Base-by-base conservation (phyloP, 306 rosid species). In the Sicyos edulis region DNA sequence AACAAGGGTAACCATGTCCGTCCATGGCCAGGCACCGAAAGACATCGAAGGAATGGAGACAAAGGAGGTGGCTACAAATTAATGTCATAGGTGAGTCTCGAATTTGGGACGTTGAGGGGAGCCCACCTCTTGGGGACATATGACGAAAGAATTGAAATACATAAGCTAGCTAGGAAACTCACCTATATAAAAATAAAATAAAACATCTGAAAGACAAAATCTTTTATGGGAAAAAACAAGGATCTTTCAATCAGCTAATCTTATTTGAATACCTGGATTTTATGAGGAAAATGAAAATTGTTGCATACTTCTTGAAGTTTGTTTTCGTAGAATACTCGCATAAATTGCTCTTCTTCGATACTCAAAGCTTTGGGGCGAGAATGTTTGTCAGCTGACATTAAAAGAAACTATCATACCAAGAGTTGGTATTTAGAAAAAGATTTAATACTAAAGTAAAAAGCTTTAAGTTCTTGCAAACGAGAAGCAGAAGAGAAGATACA, bases 251-350 rank as follows among this genome's bases (percentile, higher is more conserved):
- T 69, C 42, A 50, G 3, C 73, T 49, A 32, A 50, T 69, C 73
- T 50, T 24, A 15, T 49, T 10, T 51, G 47, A 50, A 67, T 78
- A 85, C 97, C 95, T 93, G 97, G 76, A 93, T 87, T 86, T 91
- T 93, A 83, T 88, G 99, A 82, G 97, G 99, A 79, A 93, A 79
- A 40, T 81, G 85, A 52, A 86, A 86, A 72, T 91, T 93, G 75
- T 87, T 93, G 68, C 97, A 93, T 61, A 93, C 90, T 83, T 86
- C 90, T 82, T 83, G 90, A 58, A 86, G 81, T 71, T 83, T 86
- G 60, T 80, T 82, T 49, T 86, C 86, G 12, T 83, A 86, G 74
- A 81, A 86, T 19, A 82, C 86, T 26, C 83, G 75, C 80, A 86
- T 83, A 72, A 75, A 78, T 73, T 82, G 90, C 78, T 86, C 88